phyloP scores from a whole-genome alignment of 1,284 basidiomycete species.

The Ceratobasidium sp. region DNA sequence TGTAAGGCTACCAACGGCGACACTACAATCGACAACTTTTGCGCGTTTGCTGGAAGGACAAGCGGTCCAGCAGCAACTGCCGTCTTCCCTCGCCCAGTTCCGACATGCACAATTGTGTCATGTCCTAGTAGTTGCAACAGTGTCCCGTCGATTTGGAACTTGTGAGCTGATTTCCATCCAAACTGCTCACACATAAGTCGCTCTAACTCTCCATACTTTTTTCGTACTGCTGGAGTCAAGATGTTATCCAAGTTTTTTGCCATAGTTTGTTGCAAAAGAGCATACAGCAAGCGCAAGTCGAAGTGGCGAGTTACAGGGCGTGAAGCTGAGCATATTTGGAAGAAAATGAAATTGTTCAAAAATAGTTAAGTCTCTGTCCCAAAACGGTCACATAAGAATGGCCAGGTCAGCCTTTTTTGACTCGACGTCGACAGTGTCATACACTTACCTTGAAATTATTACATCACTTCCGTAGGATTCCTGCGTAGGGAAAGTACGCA shows the following conservation, averaged over 20 bases:
- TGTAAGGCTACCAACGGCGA: slow-evolving; percentile 61
- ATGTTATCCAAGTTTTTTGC: not conserved
- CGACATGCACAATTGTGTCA: slow-evolving; percentile 59
- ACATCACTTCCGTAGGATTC: too few species aligned
- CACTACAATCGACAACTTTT: slow-evolving; percentile 58
- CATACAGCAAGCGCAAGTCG: not conserved
- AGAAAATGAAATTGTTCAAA: slow-evolving; percentile 15
- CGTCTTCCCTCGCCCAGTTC: slow-evolving; percentile 59
- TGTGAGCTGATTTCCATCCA: slow-evolving; percentile 36
- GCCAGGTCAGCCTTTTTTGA: not conserved
- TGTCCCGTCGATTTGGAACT: slow-evolving; percentile 53
- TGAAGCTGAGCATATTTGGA: not conserved
- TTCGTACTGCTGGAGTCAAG: slow-evolving; percentile 3
- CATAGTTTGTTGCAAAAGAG: not conserved
- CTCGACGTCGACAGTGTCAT: not conserved
- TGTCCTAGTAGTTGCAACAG: slow-evolving; percentile 53
- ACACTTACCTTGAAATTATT: not conserved
- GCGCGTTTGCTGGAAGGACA: slow-evolving; percentile 51
- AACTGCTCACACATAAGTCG: not conserved
- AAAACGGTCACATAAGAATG: not conserved
- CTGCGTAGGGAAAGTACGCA: too few species aligned
- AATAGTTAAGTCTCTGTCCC: not conserved
- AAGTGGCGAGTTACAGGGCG: not conserved
- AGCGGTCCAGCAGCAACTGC: slow-evolving; percentile 58
- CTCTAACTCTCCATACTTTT: not conserved